A percentile compares a stretch with the other conserved stretches of the same genome.
Evolutionary conservation across 352 stramenopile species (phyloP).

Genomic region (Pythium grandisporangium): DNA sequence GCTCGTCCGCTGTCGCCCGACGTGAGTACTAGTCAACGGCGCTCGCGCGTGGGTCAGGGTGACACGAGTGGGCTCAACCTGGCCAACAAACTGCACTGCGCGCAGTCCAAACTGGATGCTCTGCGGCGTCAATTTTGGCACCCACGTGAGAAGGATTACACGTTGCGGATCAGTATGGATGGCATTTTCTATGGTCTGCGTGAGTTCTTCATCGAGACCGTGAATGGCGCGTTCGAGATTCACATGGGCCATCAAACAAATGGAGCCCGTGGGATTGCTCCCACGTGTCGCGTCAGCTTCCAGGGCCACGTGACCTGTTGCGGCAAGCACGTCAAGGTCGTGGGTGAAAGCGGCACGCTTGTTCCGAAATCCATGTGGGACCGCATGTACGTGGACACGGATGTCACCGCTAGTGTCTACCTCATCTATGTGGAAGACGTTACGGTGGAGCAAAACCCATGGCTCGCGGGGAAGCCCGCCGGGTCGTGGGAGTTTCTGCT

Average conservation of each 20-base stretch:
- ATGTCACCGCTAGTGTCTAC: conserved; percentile 46
- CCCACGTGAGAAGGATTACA: conserved; percentile 62
- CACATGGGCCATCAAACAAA: conserved; percentile 67
- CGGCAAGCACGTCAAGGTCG: conserved; percentile 69
- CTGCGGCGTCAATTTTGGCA: conserved; percentile 65
- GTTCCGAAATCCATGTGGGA: conserved; percentile 77
- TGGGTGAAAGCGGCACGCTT: conserved; percentile 64
- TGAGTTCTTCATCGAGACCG: conserved; percentile 58
- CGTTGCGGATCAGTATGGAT: conserved; percentile 65
- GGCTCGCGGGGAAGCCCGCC: conserved; percentile 15
- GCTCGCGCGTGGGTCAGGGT: conserved; percentile 18
- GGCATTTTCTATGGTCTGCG: conserved; percentile 73
- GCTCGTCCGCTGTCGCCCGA: background rate
- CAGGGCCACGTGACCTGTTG: conserved; percentile 56
- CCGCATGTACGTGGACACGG: conserved; percentile 62
- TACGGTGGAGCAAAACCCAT: conserved; percentile 16
- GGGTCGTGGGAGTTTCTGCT: conserved; percentile 62
- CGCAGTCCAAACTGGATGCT: conserved; percentile 61
- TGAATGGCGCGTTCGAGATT: conserved; percentile 47
- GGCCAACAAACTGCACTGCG: conserved; percentile 40
- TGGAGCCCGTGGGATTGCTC: conserved; percentile 48
- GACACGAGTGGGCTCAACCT: conserved; percentile 41
- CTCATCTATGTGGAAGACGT: conserved; percentile 62
- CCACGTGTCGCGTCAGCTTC: conserved; percentile 49
- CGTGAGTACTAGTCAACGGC: background rate